Evolutionary conservation across 129 eudicot genomes (phyloP).

Genomic region (Artemisia argyi): DNA sequence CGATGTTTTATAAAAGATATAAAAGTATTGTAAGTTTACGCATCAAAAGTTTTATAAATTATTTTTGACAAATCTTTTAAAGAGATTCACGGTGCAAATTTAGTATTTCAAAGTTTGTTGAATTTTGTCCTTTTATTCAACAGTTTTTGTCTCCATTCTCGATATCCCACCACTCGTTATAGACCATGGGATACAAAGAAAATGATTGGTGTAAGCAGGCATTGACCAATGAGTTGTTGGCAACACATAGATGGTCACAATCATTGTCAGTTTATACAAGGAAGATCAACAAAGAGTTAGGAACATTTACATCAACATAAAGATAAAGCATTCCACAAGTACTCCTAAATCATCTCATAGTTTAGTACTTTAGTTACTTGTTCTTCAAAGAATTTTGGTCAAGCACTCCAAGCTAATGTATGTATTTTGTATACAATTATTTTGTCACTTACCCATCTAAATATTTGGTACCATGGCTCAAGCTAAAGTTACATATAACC

Average conservation of each 20-base stretch:
- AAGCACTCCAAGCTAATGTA: conserved; percentile 5
- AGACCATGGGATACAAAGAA: conserved; percentile 4
- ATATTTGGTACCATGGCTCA: too few relatives aligned
- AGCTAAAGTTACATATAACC: too few relatives aligned
- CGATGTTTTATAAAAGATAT: too few relatives aligned
- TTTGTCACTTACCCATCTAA: conserved; percentile 4
- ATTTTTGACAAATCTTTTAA: too few relatives aligned
- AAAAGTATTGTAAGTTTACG: too few relatives aligned
- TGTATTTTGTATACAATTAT: neutral
- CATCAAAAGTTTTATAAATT: too few relatives aligned
- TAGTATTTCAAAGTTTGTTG: conserved; percentile 1
- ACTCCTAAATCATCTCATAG: neutral
- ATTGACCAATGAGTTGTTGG: neutral
- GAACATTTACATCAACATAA: neutral
- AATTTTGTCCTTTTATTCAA: neutral
- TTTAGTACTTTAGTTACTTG: too few relatives aligned
- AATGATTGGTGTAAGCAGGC: conserved; percentile 1
- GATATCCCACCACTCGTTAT: neutral
- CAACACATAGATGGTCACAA: conserved; percentile 6
- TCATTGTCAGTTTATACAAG: neutral
- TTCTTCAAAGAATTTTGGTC: conserved; percentile 6
- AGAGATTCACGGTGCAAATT: too few relatives aligned
- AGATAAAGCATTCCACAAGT: neutral
- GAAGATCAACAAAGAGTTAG: neutral
- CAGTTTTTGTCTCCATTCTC: neutral